Base-by-base conservation (phyloP, 2,329 filamentous ascomycete species). In the Boeremia exigua region DNA sequence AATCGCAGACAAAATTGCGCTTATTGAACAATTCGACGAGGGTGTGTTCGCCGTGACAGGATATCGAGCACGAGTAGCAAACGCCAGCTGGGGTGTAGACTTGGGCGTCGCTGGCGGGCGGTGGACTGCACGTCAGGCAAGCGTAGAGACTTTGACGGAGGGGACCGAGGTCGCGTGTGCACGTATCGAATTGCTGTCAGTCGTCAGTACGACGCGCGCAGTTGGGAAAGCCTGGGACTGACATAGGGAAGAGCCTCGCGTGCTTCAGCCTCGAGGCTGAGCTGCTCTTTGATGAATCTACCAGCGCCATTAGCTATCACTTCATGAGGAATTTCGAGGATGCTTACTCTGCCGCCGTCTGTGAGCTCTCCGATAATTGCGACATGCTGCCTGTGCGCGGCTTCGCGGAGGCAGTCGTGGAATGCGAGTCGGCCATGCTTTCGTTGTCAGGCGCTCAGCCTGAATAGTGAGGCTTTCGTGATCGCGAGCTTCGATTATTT, bases 1-100 rank as follows among this genome's bases (percentile, higher is more conserved):
- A 99, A 75, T 99, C 95, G 78, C 95, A 99, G 36, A 91, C 91
- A 70, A 99, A 98, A 77, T 96, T 88, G 69, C 96, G 88, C 80
- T 97, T 98, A 72, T 86, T 89, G 79, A 99, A 99, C 17, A 99
- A 89, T 78, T 99, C 95, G 45, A 98, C 95, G 25, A 99, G 86
- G 1, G 85, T 90, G 74, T 99, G 95, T 70, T 98, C 93, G 64
- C 95, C 94, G 70, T 99, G 95, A 73, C 95, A 99, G 66, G 94
- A 90, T 56, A 99, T 92, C 6, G 94, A 97, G 79, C 95, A 99
- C 19, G 93, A 91, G 70, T 99, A 99, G 81, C 95, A 99, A 53
- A 99, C 86, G 25, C 91, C 95, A 3, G 94, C 95, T 6, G 89
- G 82, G 7, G 80, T 84, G 73, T 89, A 90, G 0, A 87, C 79